Evolutionary conservation across 495 filamentous ascomycete species (phyloP), one percentile per base, ranked within the genome.

Genomic region (Delitschia confertaspora): DNA sequence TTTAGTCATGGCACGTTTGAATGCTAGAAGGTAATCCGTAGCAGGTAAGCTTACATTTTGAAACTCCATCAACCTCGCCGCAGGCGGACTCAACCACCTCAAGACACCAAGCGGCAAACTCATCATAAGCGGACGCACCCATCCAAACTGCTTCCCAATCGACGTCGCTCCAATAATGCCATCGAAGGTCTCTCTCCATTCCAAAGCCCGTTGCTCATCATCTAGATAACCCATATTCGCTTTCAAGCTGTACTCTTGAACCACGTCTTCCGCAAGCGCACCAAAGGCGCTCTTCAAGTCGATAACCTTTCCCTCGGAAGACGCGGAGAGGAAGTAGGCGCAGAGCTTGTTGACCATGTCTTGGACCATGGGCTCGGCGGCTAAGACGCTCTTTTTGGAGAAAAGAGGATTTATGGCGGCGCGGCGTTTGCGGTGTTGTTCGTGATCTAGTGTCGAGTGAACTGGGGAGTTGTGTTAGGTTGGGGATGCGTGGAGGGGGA

Each of bases 361-460:
- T 4, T 44, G 9, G 7, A 58, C 20, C 11, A 55, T 30, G 6
- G 32, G 19, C 42, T 55, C 22, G 7, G 31, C 29, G 2, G 9
- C 13, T 10, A 19, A 3, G 21, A 53, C 20, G 19, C 6, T 18
- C 17, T 23, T 26, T 36, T 53, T 56, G 0, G 47, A 49, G 40
- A 59, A 59, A 19, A 40, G 53, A 10, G 30, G 42, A 22, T 26
- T 41, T 11, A 59, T 19, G 2, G 56, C 26, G 11, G 26, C 48
- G 11, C 49, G 22, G 26, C 56, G 23, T 2, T 2, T 18, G 0
- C 48, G 37, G 30, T 59, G 56, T 4, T 19, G 29, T 1, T 51
- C 38, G 32, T 56, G 52, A 13, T 26, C 9, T 1, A 40, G 11
- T 9, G 55, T 56, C 6, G 4, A 19, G 7, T n/a, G n/a, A n/a